Percentiles rank a stretch among this genome's conserved stretches.
Conservation (phyloP, 352 stramenopile species). For the Saprolegnia diclina region DNA sequence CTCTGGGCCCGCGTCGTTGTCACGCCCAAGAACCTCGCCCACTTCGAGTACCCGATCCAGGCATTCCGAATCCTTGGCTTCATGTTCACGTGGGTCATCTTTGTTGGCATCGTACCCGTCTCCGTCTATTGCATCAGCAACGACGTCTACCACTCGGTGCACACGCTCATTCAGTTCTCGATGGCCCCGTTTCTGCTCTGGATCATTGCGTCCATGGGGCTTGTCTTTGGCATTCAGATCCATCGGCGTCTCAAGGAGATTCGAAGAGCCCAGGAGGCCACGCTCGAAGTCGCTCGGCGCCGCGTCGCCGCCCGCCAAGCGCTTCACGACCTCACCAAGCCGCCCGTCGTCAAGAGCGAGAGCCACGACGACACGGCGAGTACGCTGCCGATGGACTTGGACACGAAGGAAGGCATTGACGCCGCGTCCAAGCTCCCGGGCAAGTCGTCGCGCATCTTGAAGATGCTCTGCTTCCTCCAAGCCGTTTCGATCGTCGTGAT, state of each 20-base stretch:
- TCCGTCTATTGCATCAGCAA: slow-evolving; percentile 1
- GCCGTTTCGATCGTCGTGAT: slow-evolving; percentile 8
- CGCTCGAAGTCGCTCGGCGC: neutral
- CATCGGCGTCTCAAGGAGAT: slow-evolving; percentile 17
- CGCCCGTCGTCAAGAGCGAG: slow-evolving; percentile 12
- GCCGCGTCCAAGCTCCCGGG: neutral
- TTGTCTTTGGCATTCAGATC: slow-evolving; percentile 24
- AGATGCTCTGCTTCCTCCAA: slow-evolving; percentile 23
- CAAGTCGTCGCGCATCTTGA: slow-evolving; percentile 19
- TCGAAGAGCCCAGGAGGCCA: neutral
- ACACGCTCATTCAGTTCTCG: slow-evolving; percentile 26
- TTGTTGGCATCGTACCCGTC: slow-evolving; percentile 12
- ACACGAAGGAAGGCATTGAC: neutral
- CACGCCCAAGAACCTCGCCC: neutral
- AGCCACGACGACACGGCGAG: slow-evolving; percentile 7
- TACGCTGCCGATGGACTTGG: neutral
- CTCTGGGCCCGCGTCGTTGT: slow-evolving; percentile 26
- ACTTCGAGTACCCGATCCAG: slow-evolving; percentile 15
- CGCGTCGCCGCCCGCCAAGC: slow-evolving; percentile 9
- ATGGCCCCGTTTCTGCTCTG: slow-evolving; percentile 24
- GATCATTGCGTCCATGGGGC: slow-evolving; percentile 5
- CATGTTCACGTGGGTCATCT: slow-evolving; percentile 26
- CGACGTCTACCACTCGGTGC: slow-evolving; percentile 17
- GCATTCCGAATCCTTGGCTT: slow-evolving; percentile 12
- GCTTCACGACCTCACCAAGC: slow-evolving; percentile 3